phyloP scores from a whole-genome alignment of 2,329 filamentous ascomycete genomes.

The Chrysoporthe deuterocubensis region DNA sequence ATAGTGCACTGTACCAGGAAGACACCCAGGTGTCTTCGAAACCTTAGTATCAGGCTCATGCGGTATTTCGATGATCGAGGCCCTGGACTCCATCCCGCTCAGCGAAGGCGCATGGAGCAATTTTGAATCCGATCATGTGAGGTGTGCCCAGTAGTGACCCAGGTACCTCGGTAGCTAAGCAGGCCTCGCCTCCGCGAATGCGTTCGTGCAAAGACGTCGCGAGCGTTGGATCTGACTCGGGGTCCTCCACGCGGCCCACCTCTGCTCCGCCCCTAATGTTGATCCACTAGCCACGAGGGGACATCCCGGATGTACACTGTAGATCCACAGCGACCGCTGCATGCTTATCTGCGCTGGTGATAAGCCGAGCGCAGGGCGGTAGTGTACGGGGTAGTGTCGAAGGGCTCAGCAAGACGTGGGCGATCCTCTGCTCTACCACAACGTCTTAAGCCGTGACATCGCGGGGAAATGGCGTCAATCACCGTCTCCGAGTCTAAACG shows the following conservation, averaged over 20 bases:
- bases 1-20: too few relatives aligned
- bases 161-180: too few relatives aligned
- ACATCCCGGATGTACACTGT: conserved; percentile 14
- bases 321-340: conserved; percentile 18
- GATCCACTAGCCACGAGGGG: conserved; percentile 28
- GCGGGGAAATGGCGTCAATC: conserved; percentile 16
- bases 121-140: too few relatives aligned
- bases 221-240: not conserved
- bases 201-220: not conserved
- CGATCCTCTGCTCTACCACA: not conserved
- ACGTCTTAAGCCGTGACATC: not conserved
- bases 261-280: not conserved
- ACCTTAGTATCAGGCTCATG: too few relatives aligned
- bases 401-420: not conserved
- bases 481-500: conserved; percentile 18
- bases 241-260: not conserved
- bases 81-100: too few relatives aligned
- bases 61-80: too few relatives aligned
- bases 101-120: too few relatives aligned
- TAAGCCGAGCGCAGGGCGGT: conserved; percentile 11
- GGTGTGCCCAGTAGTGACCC: too few relatives aligned
- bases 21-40: not conserved
- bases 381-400: not conserved
- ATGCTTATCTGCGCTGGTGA: conserved; percentile 19
- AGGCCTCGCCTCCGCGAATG: not conserved